Evolutionary conservation across 176 grass and related monocot species (phyloP), one percentile per base, ranked within the genome.

Genomic region (Sorghum bicolor): DNA sequence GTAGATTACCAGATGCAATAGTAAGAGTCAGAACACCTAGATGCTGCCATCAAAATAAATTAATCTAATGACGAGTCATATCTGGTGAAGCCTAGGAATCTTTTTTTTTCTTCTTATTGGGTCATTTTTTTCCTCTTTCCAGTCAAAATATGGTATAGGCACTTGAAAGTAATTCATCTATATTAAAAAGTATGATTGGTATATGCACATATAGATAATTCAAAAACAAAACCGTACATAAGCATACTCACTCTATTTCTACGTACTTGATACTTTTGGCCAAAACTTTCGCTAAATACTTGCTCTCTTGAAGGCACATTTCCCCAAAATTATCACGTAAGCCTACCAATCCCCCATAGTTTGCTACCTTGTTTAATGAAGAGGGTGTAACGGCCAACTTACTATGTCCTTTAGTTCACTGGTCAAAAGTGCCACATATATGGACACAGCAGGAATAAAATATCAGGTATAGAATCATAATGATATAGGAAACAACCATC

Each of bases 1-100:
- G 53, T 55, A 77, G 10, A 60, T 25, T 86, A 86, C 32, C 53
- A 1, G 26, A 57, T 82, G 43, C 63, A 73, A 90, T 15, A 72
- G 20, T 38, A 22, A 15, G 53, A 72, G 7, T 67, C 31, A 67
- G 36, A 80, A 48, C 29, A 45, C 16, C n/a, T 24, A 81, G 33
- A 86, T 82, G 29, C 8, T 58, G 47, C 44, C 31, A 63, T 71
- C 76, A 26, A 72, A 50, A 8, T 77, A 22, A 89, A 36, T 45
- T 70, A 57, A 10, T 70, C 24, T 68, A 43, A 31, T 45, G 28
- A 26, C 50, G 67, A 36, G 64, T 31, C 16, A 61, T 82, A 87
- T 77, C 11, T 20, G 25, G 20, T 47, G 38, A 64, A 36, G 38
- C 64, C 4, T 60, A 41, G 14, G 64, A 33, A 15, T 70, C 1